Evolutionary conservation across 2,329 filamentous ascomycete species (phyloP).

Genomic region (Raffaelea ambrosiae): DNA sequence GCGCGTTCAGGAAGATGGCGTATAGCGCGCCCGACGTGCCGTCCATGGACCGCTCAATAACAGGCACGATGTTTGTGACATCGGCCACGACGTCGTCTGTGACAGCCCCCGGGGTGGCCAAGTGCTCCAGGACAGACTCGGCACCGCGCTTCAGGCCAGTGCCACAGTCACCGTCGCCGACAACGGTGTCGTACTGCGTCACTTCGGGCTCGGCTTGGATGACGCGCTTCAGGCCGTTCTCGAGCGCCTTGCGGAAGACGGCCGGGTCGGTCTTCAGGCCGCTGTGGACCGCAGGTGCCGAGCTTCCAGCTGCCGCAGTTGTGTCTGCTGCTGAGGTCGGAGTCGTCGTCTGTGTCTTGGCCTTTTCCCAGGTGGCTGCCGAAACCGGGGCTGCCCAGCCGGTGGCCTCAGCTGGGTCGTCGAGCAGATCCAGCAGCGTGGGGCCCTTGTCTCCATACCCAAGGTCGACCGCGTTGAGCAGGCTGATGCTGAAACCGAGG

Average conservation of each 20-base stretch:
- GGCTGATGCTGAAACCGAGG: slow-evolving; percentile 63
- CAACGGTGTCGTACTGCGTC: slow-evolving; percentile 69
- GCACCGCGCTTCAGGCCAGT: slow-evolving; percentile 79
- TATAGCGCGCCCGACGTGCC: slow-evolving; percentile 54
- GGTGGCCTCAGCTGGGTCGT: slow-evolving; percentile 59
- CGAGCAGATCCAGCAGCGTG: slow-evolving; percentile 60
- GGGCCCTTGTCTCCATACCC: slow-evolving; percentile 39
- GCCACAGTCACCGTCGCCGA: slow-evolving; percentile 86
- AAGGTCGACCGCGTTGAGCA: slow-evolving; percentile 57
- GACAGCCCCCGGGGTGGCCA: slow-evolving; percentile 31
- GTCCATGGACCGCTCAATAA: slow-evolving; percentile 52
- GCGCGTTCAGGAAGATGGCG: slow-evolving; percentile 83
- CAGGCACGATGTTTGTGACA: slow-evolving; percentile 40
- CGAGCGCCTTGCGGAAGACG: slow-evolving; percentile 42
- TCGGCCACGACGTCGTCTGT: slow-evolving; percentile 46
- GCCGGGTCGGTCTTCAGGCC: slow-evolving; percentile 44
- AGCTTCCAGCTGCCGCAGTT: slow-evolving; percentile 28
- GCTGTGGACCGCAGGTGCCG: slow-evolving; percentile 30
- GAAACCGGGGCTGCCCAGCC: slow-evolving; percentile 61
- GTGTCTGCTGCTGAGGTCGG: slow-evolving; percentile 43
- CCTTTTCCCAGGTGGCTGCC: slow-evolving; percentile 54
- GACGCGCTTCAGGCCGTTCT: slow-evolving; percentile 49
- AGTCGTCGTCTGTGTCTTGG: slow-evolving; percentile 39
- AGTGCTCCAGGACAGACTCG: slow-evolving; percentile 53
- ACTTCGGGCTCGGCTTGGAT: slow-evolving; percentile 62